These are phyloP conservation scores for Moringa oleifera DNA, from an alignment of 345 rosid species.

Conservation along the genomic window DNA sequence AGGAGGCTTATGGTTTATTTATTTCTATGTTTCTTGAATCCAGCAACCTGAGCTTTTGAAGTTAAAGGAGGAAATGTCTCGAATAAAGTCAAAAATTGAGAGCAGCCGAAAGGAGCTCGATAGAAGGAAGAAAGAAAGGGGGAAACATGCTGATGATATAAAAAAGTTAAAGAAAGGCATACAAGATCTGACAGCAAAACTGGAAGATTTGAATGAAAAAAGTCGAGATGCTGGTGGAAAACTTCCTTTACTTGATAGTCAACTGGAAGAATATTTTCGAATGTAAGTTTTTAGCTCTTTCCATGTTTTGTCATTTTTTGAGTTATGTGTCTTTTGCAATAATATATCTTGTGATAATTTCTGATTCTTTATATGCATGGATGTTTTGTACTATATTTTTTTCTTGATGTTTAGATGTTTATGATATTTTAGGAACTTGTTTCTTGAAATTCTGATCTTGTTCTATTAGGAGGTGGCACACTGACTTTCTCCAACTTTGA, in stretches of 20 bases:
- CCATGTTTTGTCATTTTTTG: background rate
- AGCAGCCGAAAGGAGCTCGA: constrained; percentile 76
- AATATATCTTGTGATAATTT: no score
- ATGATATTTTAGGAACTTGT: no score
- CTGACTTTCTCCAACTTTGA: no score
- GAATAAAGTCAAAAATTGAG: constrained; percentile 78
- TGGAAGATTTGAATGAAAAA: constrained; percentile 67
- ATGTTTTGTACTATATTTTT: background rate
- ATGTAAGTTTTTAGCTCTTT: constrained; percentile 49
- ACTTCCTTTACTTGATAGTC: constrained; percentile 75
- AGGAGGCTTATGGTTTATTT: constrained; percentile 1
- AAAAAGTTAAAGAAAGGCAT: constrained; percentile 62
- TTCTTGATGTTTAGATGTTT: background rate
- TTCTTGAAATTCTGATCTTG: no score
- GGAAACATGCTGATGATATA: constrained; percentile 61
- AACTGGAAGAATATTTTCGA: constrained; percentile 73
- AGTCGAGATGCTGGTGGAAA: constrained; percentile 74
- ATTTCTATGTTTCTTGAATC: constrained; percentile 8
- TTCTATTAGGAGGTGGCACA: no score
- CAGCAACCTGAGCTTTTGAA: constrained; percentile 97
- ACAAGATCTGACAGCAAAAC: constrained; percentile 60
- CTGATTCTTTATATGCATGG: background rate
- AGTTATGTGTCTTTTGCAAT: no score
- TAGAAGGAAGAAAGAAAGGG: constrained; percentile 63
- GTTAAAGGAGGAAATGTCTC: constrained; percentile 77